Conservation (phyloP, 2,329 filamentous ascomycete species). For the Xylariaceae sp. region DNA sequence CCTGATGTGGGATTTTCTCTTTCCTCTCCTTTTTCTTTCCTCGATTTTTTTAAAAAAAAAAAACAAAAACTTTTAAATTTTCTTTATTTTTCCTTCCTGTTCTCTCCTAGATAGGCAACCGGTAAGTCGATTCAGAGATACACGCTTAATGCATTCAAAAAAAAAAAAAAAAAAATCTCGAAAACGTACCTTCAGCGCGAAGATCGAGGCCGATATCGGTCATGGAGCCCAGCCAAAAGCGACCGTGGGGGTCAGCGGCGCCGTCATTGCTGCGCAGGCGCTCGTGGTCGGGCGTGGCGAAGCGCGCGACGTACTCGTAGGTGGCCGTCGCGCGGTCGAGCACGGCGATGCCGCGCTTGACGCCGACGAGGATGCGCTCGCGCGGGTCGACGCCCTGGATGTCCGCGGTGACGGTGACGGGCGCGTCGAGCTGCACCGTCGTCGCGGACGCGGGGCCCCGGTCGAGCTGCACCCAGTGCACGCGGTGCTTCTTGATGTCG, state of each 20-base stretch:
- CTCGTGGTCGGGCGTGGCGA: conserved; percentile 41
- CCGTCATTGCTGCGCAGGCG: conserved; percentile 74
- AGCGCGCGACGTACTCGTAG: conserved; percentile 50
- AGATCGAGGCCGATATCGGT: conserved; percentile 62
- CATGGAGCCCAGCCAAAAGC: conserved; percentile 85
- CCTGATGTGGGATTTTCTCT: no score
- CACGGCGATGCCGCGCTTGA: conserved; percentile 77
- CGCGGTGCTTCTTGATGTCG: conserved; percentile 71
- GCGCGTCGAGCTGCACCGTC: conserved; percentile 52
- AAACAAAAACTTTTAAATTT: no score
- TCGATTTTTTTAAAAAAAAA: no score
- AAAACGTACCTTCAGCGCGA: conserved; percentile 48
- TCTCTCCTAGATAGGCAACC: not conserved
- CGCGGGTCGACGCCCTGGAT: conserved; percentile 59
- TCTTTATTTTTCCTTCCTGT: no score
- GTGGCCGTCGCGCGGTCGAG: conserved; percentile 57
- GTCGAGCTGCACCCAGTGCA: conserved; percentile 65
- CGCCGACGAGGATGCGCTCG: conserved; percentile 67
- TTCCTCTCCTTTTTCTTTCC: no score
- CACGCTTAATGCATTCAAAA: not conserved
- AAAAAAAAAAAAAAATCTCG: not conserved
- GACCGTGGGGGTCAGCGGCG: conserved; percentile 68
- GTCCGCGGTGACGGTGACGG: conserved; percentile 67
- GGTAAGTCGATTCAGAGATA: not conserved
- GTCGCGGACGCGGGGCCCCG: conserved; percentile 58